These are phyloP conservation scores for Diplodia scrobiculata DNA, from an alignment of 2,329 filamentous ascomycete species.

Conservation along the genomic window DNA sequence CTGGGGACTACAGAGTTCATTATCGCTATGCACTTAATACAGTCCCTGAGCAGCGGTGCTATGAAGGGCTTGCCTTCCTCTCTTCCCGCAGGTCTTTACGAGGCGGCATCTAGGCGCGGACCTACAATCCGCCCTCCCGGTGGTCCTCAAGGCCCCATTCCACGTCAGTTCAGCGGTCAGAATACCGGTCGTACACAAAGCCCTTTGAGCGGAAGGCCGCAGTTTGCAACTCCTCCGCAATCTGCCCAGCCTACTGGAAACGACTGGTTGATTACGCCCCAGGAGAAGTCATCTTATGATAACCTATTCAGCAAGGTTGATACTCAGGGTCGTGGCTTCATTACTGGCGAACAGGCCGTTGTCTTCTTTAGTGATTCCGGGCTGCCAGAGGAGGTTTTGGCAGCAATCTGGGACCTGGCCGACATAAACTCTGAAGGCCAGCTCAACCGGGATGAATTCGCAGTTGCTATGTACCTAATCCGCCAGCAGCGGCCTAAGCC, in stretches of 20 bases:
- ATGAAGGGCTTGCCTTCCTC: constrained; percentile 77
- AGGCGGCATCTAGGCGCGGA: constrained; percentile 74
- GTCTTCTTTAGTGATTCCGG: constrained; percentile 91
- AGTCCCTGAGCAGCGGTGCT: constrained; percentile 81
- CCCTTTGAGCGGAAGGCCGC: constrained; percentile 54
- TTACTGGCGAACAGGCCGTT: constrained; percentile 93
- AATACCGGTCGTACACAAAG: constrained; percentile 58
- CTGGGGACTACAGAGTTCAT: constrained; percentile 90
- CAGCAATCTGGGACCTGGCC: constrained; percentile 95
- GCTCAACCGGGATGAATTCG: constrained; percentile 86
- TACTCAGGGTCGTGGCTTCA: constrained; percentile 75
- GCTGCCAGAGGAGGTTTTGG: constrained; percentile 81
- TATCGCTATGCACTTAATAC: constrained; percentile 96
- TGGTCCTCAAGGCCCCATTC: constrained; percentile 64
- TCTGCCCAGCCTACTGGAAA: constrained; percentile 59
- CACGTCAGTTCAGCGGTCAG: constrained; percentile 77
- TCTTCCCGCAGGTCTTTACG: constrained; percentile 82
- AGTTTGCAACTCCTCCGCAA: constrained; percentile 53
- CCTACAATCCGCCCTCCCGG: constrained; percentile 49
- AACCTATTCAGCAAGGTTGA: constrained; percentile 82
- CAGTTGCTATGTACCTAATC: constrained; percentile 96
- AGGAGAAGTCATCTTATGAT: constrained; percentile 87
- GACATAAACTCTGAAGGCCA: constrained; percentile 90
- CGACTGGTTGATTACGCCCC: constrained; percentile 80
- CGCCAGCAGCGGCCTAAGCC: constrained; percentile 76